phyloP scores from a whole-genome alignment of 345 rosid species.

The Syzygium oleosum region DNA sequence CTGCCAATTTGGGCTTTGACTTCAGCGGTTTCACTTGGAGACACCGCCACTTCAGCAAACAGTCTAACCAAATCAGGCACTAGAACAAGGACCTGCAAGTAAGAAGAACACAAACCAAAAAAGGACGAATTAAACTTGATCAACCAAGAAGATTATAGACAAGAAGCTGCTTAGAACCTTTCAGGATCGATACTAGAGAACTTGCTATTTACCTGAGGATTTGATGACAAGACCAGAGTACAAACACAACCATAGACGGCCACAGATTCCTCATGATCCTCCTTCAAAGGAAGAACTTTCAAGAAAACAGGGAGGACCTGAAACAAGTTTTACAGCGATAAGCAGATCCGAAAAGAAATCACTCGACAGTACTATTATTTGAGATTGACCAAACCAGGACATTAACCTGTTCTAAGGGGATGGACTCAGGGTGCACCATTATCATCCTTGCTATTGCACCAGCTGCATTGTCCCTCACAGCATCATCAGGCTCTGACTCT shows the following conservation, averaged over 20 bases:
- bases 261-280: slow-evolving; percentile 92
- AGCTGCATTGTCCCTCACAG: slow-evolving; percentile 95
- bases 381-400: neutral
- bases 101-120: neutral
- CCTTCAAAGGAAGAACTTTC: slow-evolving; percentile 88
- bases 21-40: slow-evolving; percentile 73
- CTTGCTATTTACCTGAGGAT: slow-evolving; percentile 53
- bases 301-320: slow-evolving; percentile 92
- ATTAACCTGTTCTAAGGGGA: slow-evolving; percentile 86
- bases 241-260: slow-evolving; percentile 80
- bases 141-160: neutral
- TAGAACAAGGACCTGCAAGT: slow-evolving; percentile 59
- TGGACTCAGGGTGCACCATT: slow-evolving; percentile 71
- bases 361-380: neutral
- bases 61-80: slow-evolving; percentile 82
- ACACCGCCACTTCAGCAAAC: slow-evolving; percentile 81
- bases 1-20: slow-evolving; percentile 83
- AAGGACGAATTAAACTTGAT: neutral
- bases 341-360: neutral
- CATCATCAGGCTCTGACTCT: slow-evolving; percentile 89
- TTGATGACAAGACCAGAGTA: slow-evolving; percentile 71
- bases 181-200: neutral
- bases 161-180: neutral
- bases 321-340: neutral
- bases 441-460: slow-evolving; percentile 99